Evolutionary conservation across 257 asterid species (phyloP).

Genomic region (Dorcoceras hygrometricum): DNA sequence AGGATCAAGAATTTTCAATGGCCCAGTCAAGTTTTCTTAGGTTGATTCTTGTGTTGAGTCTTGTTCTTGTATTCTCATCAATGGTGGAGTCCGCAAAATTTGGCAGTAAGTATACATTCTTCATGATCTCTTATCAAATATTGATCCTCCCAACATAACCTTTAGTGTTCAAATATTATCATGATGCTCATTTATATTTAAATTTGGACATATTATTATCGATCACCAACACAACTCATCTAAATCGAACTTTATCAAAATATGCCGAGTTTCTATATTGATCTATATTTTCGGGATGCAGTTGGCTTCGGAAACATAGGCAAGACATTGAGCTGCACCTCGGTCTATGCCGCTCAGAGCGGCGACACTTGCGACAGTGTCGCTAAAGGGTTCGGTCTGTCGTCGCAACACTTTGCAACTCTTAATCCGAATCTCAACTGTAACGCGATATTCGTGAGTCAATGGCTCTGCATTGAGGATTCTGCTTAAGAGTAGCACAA

Average conservation of each 20-base stretch:
- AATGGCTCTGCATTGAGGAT: constrained; percentile 35
- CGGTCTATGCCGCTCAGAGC: constrained; percentile 22
- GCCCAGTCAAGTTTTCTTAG: no score
- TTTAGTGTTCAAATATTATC: no score
- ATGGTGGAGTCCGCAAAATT: background rate
- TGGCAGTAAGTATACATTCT: background rate
- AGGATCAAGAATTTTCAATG: no score
- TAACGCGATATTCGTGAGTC: constrained; percentile 26
- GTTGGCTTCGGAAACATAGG: constrained; percentile 22
- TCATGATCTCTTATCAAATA: background rate
- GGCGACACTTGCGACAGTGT: constrained; percentile 29
- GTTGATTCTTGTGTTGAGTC: background rate
- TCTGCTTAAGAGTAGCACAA: no score
- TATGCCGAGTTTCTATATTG: no score
- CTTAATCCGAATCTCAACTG: constrained; percentile 37
- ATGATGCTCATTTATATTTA: no score
- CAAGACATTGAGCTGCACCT: background rate
- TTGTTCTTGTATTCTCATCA: background rate
- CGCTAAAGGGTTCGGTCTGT: constrained; percentile 9
- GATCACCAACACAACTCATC: no score
- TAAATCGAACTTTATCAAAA: no score
- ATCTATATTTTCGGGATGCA: background rate
- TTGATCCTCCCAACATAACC: no score
- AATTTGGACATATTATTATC: no score
- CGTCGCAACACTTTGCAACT: constrained; percentile 1